Evolutionary conservation across 2,329 filamentous ascomycete genomes (phyloP).

Genomic region (Acrocalymma vagum): DNA sequence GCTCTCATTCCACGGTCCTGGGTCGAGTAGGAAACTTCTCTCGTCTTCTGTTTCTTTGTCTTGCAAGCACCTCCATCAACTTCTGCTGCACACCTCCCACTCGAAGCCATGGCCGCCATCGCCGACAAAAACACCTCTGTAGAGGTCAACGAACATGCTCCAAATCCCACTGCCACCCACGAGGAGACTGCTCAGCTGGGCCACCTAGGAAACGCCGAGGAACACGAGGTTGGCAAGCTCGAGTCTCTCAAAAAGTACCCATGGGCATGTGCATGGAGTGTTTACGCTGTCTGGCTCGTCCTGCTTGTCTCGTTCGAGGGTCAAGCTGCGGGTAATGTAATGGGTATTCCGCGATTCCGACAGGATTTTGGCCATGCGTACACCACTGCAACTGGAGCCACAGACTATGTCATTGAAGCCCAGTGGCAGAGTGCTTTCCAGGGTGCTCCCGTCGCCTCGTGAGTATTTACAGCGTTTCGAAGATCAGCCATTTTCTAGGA

Average conservation of each 20-base stretch:
- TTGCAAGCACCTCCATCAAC: background rate
- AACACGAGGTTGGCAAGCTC: slow-evolving; percentile 32
- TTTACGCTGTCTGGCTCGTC: slow-evolving; percentile 52
- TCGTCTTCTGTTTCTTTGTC: background rate
- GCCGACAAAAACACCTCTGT: slow-evolving; percentile 15
- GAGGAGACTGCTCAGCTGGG: slow-evolving; percentile 22
- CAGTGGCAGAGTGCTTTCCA: slow-evolving; percentile 57
- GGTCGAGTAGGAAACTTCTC: background rate
- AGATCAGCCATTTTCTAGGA: background rate
- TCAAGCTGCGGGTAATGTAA: slow-evolving; percentile 51
- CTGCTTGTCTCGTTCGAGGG: slow-evolving; percentile 54
- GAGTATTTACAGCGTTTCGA: slow-evolving; percentile 19
- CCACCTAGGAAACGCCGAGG: slow-evolving; percentile 27
- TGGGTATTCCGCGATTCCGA: slow-evolving; percentile 56
- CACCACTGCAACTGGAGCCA: slow-evolving; percentile 31
- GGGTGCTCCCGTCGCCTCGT: slow-evolving; percentile 52
- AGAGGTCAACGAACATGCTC: slow-evolving; percentile 23
- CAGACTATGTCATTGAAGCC: slow-evolving; percentile 50
- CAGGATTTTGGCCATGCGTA: slow-evolving; percentile 54
- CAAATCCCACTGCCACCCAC: slow-evolving; percentile 3
- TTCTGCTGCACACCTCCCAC: background rate
- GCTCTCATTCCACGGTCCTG: background rate
- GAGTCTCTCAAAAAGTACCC: slow-evolving; percentile 35
- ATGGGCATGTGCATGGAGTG: slow-evolving; percentile 45
- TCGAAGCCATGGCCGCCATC: slow-evolving; percentile 7